Evolutionary conservation across 2,329 filamentous ascomycete species (phyloP), one percentile per base, ranked within the genome.

Genomic region (Cytospora mali): DNA sequence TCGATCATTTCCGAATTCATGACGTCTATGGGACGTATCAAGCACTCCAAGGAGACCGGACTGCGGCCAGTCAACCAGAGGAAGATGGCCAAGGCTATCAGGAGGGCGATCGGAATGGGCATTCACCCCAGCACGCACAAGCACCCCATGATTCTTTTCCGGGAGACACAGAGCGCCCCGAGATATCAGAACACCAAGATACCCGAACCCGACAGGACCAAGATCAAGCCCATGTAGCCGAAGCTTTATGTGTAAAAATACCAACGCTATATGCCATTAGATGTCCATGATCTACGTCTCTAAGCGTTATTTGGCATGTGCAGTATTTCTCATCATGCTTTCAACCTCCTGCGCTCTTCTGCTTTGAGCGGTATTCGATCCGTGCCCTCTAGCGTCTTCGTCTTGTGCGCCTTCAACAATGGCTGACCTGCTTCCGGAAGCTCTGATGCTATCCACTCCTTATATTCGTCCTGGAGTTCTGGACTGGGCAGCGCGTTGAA

Each of bases 51-150:
- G 6, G 80, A 88, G 27, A 98, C 93, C 0, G 92, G 92, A 16
- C 80, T 99, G 65, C 85, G 92, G 62, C 90, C 91, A 3, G 89
- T 91, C 68, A 98, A 98, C 80, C 95, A 99, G 80, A 85, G 95
- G 69, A 93, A 90, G 78, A 87, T 99, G 73, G 91, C 94, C 66
- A 97, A 96, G 81, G 94, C 96, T 58, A 90, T 99, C 70, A 83
- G 95, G 68, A 85, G 95, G 69, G 89, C 91, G 23, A 89, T 98
- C 70, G 95, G 93, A 1, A 84, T 97, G 72, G 95, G 95, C 18
- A 80, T 98, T 65, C 93, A 98, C 84, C 95, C 95, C 27, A 96
- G 89, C 74, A 89, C 96, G 61, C 91, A 99, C 79, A 81, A 82
- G 68, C 95, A 99, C 78, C 95, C 95, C 4, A 91, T 96, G 75